Conservation (phyloP, 768 basidiomycete species). For the Amanita exitialis region DNA sequence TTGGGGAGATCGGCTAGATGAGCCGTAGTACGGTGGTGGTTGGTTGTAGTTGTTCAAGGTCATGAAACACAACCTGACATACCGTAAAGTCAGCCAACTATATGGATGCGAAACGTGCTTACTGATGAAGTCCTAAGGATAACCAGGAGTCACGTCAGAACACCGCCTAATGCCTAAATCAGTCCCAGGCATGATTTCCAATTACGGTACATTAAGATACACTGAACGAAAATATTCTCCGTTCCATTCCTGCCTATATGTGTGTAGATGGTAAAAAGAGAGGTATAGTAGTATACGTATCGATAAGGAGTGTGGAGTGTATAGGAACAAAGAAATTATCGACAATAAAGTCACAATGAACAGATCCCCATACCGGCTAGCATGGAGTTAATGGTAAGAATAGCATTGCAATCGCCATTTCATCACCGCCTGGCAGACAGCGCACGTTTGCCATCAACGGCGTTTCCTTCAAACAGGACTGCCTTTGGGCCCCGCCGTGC, state of each 20-base stretch:
- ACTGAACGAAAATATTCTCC: background rate
- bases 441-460: background rate
- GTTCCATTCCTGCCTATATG: slow-evolving; percentile 5
- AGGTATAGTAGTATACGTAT: background rate
- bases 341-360: background rate
- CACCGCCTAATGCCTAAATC: background rate
- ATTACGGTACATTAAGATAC: slow-evolving; percentile 7
- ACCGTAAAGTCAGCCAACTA: background rate
- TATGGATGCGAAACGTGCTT: background rate
- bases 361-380: background rate
- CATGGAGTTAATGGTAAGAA: background rate
- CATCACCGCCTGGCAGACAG: background rate
- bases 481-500: slow-evolving; percentile 67
- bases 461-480: slow-evolving; percentile 27
- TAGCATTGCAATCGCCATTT: background rate
- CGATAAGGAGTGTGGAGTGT: background rate
- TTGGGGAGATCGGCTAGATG: background rate
- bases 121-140: background rate
- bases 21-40: slow-evolving; percentile 3
- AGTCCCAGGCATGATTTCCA: background rate
- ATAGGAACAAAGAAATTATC: background rate
- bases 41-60: background rate
- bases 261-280: background rate
- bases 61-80: background rate
- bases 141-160: background rate